These are phyloP conservation scores for Agaricus blazei DNA, from an alignment of 768 basidiomycete genomes.

Conservation along the genomic window DNA sequence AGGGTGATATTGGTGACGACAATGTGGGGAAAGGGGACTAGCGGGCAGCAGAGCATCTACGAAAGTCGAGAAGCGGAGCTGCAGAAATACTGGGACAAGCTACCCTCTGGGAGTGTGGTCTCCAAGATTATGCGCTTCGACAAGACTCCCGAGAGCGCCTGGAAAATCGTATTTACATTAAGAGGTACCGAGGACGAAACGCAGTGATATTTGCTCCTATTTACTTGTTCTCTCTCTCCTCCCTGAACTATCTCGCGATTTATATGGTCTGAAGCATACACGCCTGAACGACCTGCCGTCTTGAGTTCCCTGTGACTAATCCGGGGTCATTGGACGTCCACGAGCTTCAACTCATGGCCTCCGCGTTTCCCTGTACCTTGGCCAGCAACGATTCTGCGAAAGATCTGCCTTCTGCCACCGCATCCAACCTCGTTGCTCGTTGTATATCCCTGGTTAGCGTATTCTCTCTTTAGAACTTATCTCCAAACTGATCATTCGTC, in stretches of 20 bases:
- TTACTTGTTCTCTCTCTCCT: too few relatives aligned
- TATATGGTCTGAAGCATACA: too few relatives aligned
- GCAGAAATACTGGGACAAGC: constrained; percentile 2
- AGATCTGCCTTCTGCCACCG: background rate
- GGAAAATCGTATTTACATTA: background rate
- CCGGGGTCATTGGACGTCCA: background rate
- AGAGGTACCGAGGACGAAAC: background rate
- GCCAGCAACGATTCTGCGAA: background rate
- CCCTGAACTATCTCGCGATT: too few relatives aligned
- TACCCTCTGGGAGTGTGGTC: background rate
- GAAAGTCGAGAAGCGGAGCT: constrained; percentile 7
- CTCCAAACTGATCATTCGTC: too few relatives aligned
- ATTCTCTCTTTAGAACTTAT: background rate
- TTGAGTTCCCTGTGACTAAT: too few relatives aligned
- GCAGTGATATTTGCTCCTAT: too few relatives aligned
- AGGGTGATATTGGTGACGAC: constrained; percentile 11
- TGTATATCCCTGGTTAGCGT: background rate
- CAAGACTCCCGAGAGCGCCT: background rate
- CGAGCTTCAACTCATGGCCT: background rate
- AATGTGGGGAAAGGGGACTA: constrained; percentile 8
- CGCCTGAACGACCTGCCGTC: too few relatives aligned
- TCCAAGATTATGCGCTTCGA: background rate
- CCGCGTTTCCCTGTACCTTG: background rate
- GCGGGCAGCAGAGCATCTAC: background rate
- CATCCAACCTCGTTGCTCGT: background rate